A percentile compares a stretch with the other conserved stretches of the same genome.
phyloP scores from a whole-genome alignment of 73 alveolate genomes.

The Tetrahymena malaccensis region DNA sequence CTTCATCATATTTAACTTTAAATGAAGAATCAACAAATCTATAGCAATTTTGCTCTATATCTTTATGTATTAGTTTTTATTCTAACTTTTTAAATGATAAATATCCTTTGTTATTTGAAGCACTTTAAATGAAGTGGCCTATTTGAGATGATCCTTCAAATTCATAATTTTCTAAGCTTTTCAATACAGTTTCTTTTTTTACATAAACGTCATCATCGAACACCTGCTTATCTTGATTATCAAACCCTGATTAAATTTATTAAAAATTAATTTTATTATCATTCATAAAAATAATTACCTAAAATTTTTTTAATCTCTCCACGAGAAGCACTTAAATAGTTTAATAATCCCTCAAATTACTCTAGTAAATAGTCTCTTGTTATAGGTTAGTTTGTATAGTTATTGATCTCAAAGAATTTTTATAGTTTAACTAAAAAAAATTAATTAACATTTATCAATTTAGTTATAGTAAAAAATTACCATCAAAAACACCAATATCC shows the following conservation, averaged over 20 bases:
- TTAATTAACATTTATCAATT: not conserved
- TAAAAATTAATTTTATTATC: not conserved
- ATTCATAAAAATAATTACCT: too few species aligned
- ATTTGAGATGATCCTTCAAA: not conserved
- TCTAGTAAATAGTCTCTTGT: not conserved
- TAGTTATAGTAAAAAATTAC: not conserved
- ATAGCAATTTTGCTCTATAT: not conserved
- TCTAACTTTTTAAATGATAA: not conserved
- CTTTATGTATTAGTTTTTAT: not conserved
- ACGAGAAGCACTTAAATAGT: not conserved
- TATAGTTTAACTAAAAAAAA: not conserved
- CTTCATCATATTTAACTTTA: not conserved
- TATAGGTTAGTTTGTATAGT: not conserved
- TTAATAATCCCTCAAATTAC: not conserved
- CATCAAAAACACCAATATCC: not conserved
- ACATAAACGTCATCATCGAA: not conserved
- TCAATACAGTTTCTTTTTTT: not conserved
- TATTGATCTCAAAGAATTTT: not conserved
- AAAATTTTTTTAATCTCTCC: not conserved
- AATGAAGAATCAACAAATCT: not conserved
- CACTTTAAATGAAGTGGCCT: not conserved
- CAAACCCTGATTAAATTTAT: not conserved
- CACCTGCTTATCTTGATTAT: not conserved
- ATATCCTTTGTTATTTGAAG: not conserved
- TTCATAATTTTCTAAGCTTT: not conserved